These are phyloP conservation scores for Eutrema heterophyllum DNA, from an alignment of 345 rosid species.

Conservation along the genomic window DNA sequence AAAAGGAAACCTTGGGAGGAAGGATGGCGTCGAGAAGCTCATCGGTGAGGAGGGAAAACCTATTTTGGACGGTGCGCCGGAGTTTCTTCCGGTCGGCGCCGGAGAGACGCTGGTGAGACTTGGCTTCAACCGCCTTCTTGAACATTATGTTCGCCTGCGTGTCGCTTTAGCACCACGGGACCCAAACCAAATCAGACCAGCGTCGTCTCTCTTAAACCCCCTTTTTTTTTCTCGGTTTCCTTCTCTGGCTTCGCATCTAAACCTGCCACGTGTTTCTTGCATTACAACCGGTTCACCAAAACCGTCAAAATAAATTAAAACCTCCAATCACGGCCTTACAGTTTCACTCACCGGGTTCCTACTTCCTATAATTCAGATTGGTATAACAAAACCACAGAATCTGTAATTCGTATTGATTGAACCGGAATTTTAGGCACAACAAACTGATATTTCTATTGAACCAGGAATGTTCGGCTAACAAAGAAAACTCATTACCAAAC, in stretches of 20 bases:
- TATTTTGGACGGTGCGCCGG: conserved; percentile 57
- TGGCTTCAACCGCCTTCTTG: conserved; percentile 89
- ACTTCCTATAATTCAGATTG: neutral
- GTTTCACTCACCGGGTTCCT: neutral
- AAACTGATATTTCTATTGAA: neutral
- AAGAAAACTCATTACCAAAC: neutral
- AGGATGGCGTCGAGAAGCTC: conserved; percentile 64
- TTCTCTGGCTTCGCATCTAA: neutral
- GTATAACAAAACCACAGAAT: neutral
- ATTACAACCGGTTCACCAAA: neutral
- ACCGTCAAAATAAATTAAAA: neutral
- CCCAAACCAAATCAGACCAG: conserved; percentile 8
- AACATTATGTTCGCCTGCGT: conserved; percentile 46
- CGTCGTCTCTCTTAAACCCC: neutral
- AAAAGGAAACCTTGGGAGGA: conserved; percentile 64
- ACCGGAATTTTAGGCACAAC: neutral
- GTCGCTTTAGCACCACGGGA: neutral
- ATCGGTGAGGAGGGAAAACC: conserved; percentile 65
- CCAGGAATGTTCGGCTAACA: neutral
- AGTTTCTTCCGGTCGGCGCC: conserved; percentile 96
- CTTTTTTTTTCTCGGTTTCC: neutral
- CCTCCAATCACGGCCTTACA: neutral
- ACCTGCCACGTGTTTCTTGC: conserved; percentile 16
- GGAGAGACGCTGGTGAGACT: conserved; percentile 86
- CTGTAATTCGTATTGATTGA: neutral